Conservation (phyloP, 2,329 filamentous ascomycete genomes). For the Pseudocercospora musae region DNA sequence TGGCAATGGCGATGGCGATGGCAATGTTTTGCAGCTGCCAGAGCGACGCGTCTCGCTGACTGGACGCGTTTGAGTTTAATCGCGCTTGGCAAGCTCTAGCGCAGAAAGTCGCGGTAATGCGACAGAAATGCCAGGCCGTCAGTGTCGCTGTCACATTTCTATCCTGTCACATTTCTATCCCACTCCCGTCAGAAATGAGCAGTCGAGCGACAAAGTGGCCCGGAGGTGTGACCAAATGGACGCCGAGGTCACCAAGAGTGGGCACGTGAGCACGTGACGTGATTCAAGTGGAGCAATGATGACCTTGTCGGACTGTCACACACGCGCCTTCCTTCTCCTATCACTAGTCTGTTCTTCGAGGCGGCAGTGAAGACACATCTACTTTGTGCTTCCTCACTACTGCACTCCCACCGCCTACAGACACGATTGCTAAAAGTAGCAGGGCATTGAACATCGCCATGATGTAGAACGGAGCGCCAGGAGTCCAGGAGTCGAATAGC, state of each 20-base stretch:
- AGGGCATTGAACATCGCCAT: slow-evolving; percentile 84
- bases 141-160: too few relatives aligned
- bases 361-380: neutral
- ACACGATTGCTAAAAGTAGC: slow-evolving; percentile 52
- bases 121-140: neutral
- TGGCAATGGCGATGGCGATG: neutral
- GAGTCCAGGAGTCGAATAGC: slow-evolving; percentile 72
- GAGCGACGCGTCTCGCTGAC: neutral
- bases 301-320: too few relatives aligned
- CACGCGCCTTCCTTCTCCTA: too few relatives aligned
- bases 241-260: too few relatives aligned
- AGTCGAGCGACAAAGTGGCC: neutral
- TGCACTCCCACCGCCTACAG: slow-evolving; percentile 24
- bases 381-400: slow-evolving; percentile 11
- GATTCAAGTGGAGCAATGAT: too few relatives aligned
- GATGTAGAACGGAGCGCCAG: slow-evolving; percentile 85
- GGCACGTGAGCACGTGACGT: too few relatives aligned
- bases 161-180: neutral
- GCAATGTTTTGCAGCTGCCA: neutral
- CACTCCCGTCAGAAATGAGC: neutral
- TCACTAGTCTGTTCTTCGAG: neutral
- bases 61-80: neutral
- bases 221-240: too few relatives aligned
- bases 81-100: neutral
- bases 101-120: neutral